Evolutionary conservation across 768 basidiomycete species (phyloP), one percentile per base, ranked within the genome.

Genomic region (Tephrocybe sp.): DNA sequence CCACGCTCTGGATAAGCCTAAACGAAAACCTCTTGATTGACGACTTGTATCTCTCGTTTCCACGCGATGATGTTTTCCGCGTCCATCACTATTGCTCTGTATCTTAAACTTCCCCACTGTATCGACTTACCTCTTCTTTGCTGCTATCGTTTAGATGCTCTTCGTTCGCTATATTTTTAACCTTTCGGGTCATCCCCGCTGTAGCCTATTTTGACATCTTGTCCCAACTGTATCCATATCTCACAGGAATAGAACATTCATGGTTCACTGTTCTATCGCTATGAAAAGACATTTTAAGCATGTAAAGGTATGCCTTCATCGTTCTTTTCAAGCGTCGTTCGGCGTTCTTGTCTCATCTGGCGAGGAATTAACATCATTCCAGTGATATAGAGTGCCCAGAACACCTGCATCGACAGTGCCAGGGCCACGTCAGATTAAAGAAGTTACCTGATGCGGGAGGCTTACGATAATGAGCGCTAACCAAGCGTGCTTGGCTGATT

Each of bases 401-500:
- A 77, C 14, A 77, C 56, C 78, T 80, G 59, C 26, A 39, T 33
- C 19, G 14, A 9, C 20, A 16, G 10, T 45, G 6, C 33, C 16
- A 45, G 40, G 22, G 23, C 12, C 12, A 13, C 19, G 19, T 34
- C 48, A 49, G 32, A 41, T 2, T 9, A 3, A 5, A 31, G 6
- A 13, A 49, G 34, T 20, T 16, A 16, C 14, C 20, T 17, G 38
- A 30, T 17, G 36, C 45, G 46, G 32, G 30, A 36, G 38, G 65
- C 71, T 58, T 48, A 74, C 72, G 36, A 74, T 64, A 26, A 75
- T 59, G 17, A 75, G 62, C 11, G 77, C 80, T 51, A 72, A 55
- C 79, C 77, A 80, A 43, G 72, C 77, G 34, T 72, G 47, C 55
- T 73, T 75, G 1, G 75, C 74, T 7, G 68, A 65, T 34, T 61